A percentile compares a stretch with the other conserved stretches of the same genome.
phyloP scores from a whole-genome alignment of 768 basidiomycete genomes.

The Ramaria rubella region DNA sequence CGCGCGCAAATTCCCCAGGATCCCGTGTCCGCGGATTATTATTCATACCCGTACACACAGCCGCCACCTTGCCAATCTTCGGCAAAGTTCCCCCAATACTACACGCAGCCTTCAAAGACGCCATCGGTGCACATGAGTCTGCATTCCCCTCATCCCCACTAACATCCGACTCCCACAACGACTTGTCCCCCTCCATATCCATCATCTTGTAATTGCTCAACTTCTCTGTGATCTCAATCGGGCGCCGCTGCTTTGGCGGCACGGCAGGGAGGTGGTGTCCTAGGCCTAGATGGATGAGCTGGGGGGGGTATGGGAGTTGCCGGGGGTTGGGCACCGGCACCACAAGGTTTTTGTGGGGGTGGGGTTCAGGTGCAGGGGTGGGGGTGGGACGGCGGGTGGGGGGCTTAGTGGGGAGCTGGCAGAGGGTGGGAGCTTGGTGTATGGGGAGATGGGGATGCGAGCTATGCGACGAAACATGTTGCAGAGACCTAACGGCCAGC shows the following conservation, averaged over 20 bases:
- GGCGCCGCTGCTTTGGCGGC: neutral
- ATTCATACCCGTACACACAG: slow-evolving; percentile 21
- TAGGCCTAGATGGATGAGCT: neutral
- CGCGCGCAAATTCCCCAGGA: slow-evolving; percentile 15
- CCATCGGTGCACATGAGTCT: neutral
- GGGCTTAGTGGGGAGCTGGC: slow-evolving; percentile 9
- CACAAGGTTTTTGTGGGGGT: neutral
- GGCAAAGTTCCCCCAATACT: slow-evolving; percentile 14
- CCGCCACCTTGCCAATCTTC: slow-evolving; percentile 16
- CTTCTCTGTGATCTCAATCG: neutral
- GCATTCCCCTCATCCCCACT: slow-evolving; percentile 7
- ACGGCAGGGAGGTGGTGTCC: slow-evolving; percentile 6
- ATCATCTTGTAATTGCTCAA: neutral
- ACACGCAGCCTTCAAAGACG: neutral
- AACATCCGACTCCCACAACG: slow-evolving; percentile 42
- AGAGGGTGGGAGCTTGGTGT: neutral
- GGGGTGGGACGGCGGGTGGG: neutral
- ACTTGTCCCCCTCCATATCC: neutral
- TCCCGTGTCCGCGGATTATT: slow-evolving; percentile 29
- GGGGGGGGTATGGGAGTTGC: neutral
- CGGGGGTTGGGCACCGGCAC: neutral
- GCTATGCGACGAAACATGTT: neutral
- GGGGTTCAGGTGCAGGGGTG: neutral
- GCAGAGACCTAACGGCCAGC: neutral
- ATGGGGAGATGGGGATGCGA: neutral